These are phyloP conservation scores for Podospora comata DNA, from an alignment of 495 filamentous ascomycete species.

Conservation along the genomic window DNA sequence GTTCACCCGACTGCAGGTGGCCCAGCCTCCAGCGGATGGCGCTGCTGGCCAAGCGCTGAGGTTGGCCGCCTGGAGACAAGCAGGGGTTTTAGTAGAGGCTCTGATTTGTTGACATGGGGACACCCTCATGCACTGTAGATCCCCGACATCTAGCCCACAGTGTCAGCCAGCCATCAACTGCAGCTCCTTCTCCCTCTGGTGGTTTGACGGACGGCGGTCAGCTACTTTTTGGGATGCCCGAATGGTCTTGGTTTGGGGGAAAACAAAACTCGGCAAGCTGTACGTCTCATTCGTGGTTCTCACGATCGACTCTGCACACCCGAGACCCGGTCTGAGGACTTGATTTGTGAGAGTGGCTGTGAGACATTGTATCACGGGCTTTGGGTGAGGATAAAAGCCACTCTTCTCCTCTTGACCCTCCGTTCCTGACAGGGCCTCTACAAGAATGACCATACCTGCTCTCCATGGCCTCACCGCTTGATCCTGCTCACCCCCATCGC, in stretches of 20 bases:
- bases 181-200: background rate
- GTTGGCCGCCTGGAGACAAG: background rate
- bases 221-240: too few relatives aligned
- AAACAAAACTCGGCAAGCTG: too few relatives aligned
- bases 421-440: background rate
- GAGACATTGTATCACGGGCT: background rate
- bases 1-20: background rate
- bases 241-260: too few relatives aligned
- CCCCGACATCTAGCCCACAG: background rate
- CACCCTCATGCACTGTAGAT: background rate
- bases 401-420: background rate
- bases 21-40: background rate
- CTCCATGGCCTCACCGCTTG: slow-evolving; percentile 16
- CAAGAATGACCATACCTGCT: background rate
- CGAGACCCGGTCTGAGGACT: background rate
- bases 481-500: background rate
- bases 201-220: too few relatives aligned
- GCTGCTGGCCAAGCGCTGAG: background rate
- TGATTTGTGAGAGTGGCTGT: background rate
- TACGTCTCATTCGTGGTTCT: too few relatives aligned
- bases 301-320: background rate
- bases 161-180: background rate
- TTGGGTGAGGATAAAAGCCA: background rate
- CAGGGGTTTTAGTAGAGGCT: background rate
- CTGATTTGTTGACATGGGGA: background rate